phyloP scores from a whole-genome alignment of 192 early-diverging fungal genomes.

The Coemansia sp. region DNA sequence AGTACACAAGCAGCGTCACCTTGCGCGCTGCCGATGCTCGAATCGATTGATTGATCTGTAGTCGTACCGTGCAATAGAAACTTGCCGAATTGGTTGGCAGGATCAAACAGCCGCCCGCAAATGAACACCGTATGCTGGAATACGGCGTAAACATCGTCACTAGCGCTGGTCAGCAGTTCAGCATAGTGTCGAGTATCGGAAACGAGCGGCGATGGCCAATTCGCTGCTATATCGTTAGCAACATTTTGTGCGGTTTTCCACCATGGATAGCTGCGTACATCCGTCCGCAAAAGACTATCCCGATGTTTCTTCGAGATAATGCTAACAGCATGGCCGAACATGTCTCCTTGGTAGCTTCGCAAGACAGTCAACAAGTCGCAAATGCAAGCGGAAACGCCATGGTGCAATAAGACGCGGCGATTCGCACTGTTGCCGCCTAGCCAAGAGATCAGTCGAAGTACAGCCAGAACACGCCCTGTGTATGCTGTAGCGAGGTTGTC shows the following conservation, averaged over 20 bases:
- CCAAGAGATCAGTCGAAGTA: conserved; percentile 26
- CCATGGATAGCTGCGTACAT: conserved; percentile 30
- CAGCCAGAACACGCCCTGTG: conserved; percentile 9
- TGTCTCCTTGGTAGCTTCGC: conserved; percentile 7
- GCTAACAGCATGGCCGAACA: conserved; percentile 6
- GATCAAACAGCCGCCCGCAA: conserved; percentile 20
- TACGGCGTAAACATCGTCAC: background rate
- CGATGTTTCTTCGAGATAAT: background rate
- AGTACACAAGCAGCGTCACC: background rate
- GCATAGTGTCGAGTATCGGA: too few relatives aligned
- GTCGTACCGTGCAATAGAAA: conserved; percentile 1
- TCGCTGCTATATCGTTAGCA: background rate
- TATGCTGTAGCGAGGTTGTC: background rate
- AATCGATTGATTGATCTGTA: background rate
- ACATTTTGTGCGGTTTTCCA: background rate
- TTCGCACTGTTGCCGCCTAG: conserved; percentile 10
- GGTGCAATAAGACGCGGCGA: conserved; percentile 29
- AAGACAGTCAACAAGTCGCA: conserved; percentile 11
- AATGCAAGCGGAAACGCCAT: conserved; percentile 2
- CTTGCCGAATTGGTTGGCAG: conserved; percentile 13
- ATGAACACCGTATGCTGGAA: conserved; percentile 15
- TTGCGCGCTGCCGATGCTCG: background rate
- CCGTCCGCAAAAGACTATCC: background rate
- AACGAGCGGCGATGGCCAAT: too few relatives aligned
- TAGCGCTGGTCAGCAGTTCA: conserved; percentile 6